Evolutionary conservation across 176 grass and related monocot species (phyloP).

Genomic region (Panicum miliaceum): DNA sequence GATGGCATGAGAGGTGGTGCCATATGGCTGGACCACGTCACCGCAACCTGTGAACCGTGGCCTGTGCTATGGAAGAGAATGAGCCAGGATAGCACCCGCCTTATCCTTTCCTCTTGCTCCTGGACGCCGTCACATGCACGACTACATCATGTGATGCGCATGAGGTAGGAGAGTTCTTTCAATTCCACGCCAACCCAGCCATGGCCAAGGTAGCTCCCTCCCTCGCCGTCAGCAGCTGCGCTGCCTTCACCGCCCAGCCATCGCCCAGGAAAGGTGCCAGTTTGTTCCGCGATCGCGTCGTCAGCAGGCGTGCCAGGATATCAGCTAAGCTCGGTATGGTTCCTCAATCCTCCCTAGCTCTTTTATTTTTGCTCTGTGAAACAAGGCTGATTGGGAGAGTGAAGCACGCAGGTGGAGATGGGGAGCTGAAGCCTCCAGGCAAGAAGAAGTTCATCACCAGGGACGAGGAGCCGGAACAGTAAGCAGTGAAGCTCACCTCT

Average conservation of each 20-base stretch:
- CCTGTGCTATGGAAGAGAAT: slow-evolving; percentile 35
- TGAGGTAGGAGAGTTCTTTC: slow-evolving; percentile 28
- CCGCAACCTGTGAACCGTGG: slow-evolving; percentile 20
- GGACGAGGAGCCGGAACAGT: slow-evolving; percentile 95
- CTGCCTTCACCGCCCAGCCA: slow-evolving; percentile 19
- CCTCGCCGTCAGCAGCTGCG: slow-evolving; percentile 27
- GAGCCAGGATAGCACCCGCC: slow-evolving; percentile 36
- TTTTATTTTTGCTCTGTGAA: slow-evolving; percentile 7
- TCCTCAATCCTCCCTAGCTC: neutral
- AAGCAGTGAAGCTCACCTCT: slow-evolving; percentile 29
- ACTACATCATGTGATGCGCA: slow-evolving; percentile 26
- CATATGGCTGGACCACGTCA: slow-evolving; percentile 35
- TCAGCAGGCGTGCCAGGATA: slow-evolving; percentile 52
- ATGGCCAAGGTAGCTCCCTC: slow-evolving; percentile 54
- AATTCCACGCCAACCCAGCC: slow-evolving; percentile 27
- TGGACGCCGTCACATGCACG: neutral
- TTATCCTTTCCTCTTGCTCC: slow-evolving; percentile 43
- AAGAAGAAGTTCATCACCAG: slow-evolving; percentile 96
- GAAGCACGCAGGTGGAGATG: slow-evolving; percentile 59
- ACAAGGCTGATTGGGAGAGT: neutral
- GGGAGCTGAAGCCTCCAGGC: slow-evolving; percentile 62
- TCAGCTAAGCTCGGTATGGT: slow-evolving; percentile 53
- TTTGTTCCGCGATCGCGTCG: neutral
- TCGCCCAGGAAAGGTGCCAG: neutral
- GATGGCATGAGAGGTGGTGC: slow-evolving; percentile 19